Evolutionary conservation across 495 filamentous ascomycete species (phyloP), one percentile per base, ranked within the genome.

Genomic region (Podospora pseudopauciseta): DNA sequence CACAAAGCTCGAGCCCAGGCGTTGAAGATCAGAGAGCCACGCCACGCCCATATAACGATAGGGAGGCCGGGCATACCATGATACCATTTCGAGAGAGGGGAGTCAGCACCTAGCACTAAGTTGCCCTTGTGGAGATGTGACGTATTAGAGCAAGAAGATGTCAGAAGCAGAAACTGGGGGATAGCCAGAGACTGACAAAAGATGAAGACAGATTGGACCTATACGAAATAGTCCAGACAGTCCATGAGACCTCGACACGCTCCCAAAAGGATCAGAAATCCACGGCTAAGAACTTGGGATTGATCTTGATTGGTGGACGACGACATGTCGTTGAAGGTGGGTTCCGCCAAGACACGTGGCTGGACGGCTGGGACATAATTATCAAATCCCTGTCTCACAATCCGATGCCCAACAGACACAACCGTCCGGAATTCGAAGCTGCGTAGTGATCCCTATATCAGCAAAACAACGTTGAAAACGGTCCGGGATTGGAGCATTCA

Each of bases 291-390:
- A 11, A 26, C 23, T 9, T 6, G 59, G 9, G 20, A 30, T 61
- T 49, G 39, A 49, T 49, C 39, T 49, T 49, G 59, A 61, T 18
- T 28, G 59, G 26, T 32, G 27, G 59, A 61, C 26, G 23, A 61
- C 2, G 59, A 18, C 26, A 23, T 28, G 59, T 61, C 59, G 19
- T 61, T 61, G 59, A 61, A 61, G 30, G 59, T 64, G 62, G 59
- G 9, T 30, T 30, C 62, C 39, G 44, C 39, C 39, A 49, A 49
- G 39, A 49, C 39, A 20, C 62, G 62, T 64, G 62, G 62, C 62
- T 44, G 32, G 39, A 11, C 39, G 13, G 39, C 15, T 49, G 9
- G 39, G 39, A 49, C 39, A 49, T 49, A 13, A 23, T 23, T 23
- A 23, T 23, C 39, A 5, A 49, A 18, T 11, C 39, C 39, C 39